Evolutionary conservation across 2,329 filamentous ascomycete genomes (phyloP), one percentile per base, ranked within the genome.

Genomic region (Verticillium dahliae): DNA sequence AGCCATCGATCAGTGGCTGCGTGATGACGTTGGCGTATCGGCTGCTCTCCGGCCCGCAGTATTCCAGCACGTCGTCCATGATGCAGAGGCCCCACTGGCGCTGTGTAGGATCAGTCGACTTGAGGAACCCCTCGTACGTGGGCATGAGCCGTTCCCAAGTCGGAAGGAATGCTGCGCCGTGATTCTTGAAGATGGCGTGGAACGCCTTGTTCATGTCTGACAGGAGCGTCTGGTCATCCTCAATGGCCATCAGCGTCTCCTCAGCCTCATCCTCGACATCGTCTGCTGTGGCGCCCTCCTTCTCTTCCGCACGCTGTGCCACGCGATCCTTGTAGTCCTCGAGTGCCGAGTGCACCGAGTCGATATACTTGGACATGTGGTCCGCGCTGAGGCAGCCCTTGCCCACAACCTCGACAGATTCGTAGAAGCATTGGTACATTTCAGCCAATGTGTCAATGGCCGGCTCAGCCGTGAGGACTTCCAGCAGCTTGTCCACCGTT

Each of bases 161-260:
- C 5, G 88, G 89, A 60, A 99, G 82, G 81, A 99, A 99, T 11
- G 84, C 80, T 10, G 87, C 82, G 31, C 91, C 91, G 73, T 97
- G 92, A 78, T 97, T 93, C 81, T 98, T 98, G 84, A 99, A 99
- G 67, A 99, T 92, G 63, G 92, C 94, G 77, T 99, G 95, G 84
- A 96, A 99, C 0, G 95, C 94, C 81, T 99, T 99, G 85, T 99
- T 99, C 95, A 99, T 99, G 72, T 99, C 95, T 1, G 93, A 97
- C 54, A 99, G 84, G 18, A 99, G 83, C 27, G 92, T 97, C 76
- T 98, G 94, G 72, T 99, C 95, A 68, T 99, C 95, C 74, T 99
- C 95, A 57, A 99, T 93, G 13, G 94, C 95, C 69, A 96, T 90
- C 37, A 96, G 82, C 55, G 89, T 85, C 59, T 97, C 94, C 68